A percentile compares a stretch with the other conserved stretches of the same genome.
Evolutionary conservation across 768 basidiomycete species (phyloP).

Genomic region (Mycena pura): DNA sequence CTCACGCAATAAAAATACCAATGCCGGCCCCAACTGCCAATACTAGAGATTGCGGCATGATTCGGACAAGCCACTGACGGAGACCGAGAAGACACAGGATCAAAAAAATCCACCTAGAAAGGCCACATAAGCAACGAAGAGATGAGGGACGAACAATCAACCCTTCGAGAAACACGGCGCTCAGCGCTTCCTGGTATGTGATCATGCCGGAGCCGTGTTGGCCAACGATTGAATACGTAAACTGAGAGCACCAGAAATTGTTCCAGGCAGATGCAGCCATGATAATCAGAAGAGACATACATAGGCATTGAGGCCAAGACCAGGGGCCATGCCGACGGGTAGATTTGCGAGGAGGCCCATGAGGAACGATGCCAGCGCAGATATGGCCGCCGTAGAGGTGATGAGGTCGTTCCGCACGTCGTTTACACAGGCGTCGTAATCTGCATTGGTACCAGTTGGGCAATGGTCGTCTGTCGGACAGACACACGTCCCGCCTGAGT

Average conservation of each 20-base stretch:
- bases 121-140: background rate
- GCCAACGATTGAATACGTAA: constrained; percentile 88
- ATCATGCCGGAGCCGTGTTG: constrained; percentile 79
- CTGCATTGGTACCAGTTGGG: constrained; percentile 44
- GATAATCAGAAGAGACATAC: constrained; percentile 48
- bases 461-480: constrained; percentile 70
- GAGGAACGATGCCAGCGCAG: constrained; percentile 75
- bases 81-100: constrained; percentile 80
- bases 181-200: constrained; percentile 79
- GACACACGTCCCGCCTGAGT: constrained; percentile 82
- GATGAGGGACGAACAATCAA: constrained; percentile 45
- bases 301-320: constrained; percentile 83
- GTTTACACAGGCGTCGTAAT: constrained; percentile 63
- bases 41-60: constrained; percentile 88
- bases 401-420: constrained; percentile 80
- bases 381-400: constrained; percentile 80
- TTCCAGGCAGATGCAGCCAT: background rate
- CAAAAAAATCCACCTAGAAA: constrained; percentile 78
- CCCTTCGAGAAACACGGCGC: constrained; percentile 90
- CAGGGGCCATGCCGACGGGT: constrained; percentile 90
- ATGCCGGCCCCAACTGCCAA: constrained; percentile 88
- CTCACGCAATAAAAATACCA: constrained; percentile 85
- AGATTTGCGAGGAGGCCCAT: constrained; percentile 88
- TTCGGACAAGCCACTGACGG: constrained; percentile 87
- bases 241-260: constrained; percentile 59